Base-by-base conservation (phyloP, 2,329 filamentous ascomycete species). In the Coniochaeta prunicola region DNA sequence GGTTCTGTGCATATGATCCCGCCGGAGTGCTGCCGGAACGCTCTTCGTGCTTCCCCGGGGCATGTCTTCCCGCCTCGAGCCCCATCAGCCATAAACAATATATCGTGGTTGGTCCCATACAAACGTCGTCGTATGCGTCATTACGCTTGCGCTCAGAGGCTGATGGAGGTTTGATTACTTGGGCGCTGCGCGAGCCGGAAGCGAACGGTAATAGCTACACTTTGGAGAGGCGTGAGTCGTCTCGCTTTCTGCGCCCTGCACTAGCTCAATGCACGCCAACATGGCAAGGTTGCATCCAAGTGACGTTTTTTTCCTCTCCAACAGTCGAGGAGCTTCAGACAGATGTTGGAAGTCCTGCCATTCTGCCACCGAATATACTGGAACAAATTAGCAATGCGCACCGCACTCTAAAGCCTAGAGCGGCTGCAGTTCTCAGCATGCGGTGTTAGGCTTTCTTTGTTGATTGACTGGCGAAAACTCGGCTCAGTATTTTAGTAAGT, bases 1-100 rank as follows among this genome's bases (percentile, higher is more conserved):
- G 36, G 36, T 38, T 63, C 71, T 71, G 72, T 70, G 70, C 69
- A 74, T n/a, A n/a, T 74, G 71, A 73, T 71, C 66, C 65, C 70
- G 69, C 71, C 69, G 67, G 68, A 64, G 68, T 65, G 66, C 66
- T 60, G 59, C 69, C 73, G 74, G 74, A 71, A 72, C 65, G 63
- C 62, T 62, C 63, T 57, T 68, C 62, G 62, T 73, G 70, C 70
- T 73, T 76, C 74, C 74, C 69, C 74, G 74, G 66, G 63, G 62
- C 69, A 66, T 69, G 65, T 53, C 65, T 68, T 74, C 72, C 73
- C 73, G 72, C 71, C 66, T 45, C 40, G 40, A 15, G 40, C 40
- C 24, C n/a, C 40, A 50, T 50, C 45, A 30, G 2, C 45, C 24
- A 30, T 50, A 21, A 21, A 26, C 24, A 6, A 2, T 50, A 15